Conservation (phyloP, 768 basidiomycete species). For the Kockovaella imperatae region DNA sequence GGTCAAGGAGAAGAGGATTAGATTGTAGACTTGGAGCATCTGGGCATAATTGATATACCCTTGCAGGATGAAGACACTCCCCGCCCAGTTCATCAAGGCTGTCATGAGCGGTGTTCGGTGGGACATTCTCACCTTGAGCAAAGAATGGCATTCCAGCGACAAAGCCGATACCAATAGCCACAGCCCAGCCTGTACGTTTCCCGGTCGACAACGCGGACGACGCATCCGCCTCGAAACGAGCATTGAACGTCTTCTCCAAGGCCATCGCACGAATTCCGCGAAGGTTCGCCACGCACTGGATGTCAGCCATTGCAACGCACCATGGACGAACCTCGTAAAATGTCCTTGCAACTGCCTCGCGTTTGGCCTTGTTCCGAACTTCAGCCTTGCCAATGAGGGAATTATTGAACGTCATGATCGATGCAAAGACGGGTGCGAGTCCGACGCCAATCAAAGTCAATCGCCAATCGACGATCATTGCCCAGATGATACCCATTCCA, state of each 20-base stretch:
- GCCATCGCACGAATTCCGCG: conserved; percentile 82
- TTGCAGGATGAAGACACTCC: conserved; percentile 70
- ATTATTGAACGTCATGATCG: conserved; percentile 66
- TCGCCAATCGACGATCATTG: conserved; percentile 80
- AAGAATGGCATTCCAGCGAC: conserved; percentile 77
- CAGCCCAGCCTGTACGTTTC: conserved; percentile 71
- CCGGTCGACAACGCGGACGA: conserved; percentile 60
- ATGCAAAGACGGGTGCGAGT: conserved; percentile 73
- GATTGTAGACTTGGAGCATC: conserved; percentile 81
- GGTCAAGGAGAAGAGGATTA: conserved; percentile 87
- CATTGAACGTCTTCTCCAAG: conserved; percentile 62
- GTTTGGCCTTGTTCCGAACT: conserved; percentile 68
- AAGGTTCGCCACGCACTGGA: conserved; percentile 68
- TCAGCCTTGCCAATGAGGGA: conserved; percentile 65
- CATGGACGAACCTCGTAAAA: conserved; percentile 67
- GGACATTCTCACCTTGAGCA: conserved; percentile 53
- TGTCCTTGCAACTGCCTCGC: conserved; percentile 72
- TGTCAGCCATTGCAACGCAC: not conserved
- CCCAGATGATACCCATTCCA: conserved; percentile 77
- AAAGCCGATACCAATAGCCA: conserved; percentile 75
- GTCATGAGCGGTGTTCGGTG: not conserved
- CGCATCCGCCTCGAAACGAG: conserved; percentile 61
- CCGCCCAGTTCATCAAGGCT: conserved; percentile 84
- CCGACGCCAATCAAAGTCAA: conserved; percentile 83
- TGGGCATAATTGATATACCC: conserved; percentile 78